Evolutionary conservation across 305 asterid species (phyloP).

Genomic region (Solanum hybrid): DNA sequence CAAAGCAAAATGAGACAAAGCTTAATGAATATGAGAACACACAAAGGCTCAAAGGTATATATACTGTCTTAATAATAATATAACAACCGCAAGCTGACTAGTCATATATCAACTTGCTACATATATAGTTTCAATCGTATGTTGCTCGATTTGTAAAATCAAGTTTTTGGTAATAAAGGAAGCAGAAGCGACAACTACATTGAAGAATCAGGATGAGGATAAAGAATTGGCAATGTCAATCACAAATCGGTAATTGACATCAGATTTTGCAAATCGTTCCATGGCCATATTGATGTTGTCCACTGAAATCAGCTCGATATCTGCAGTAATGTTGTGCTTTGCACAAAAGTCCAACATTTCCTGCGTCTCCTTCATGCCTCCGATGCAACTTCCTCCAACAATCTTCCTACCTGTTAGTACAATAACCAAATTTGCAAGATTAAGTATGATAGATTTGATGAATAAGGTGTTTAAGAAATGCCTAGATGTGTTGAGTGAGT

Average conservation of each 20-base stretch:
- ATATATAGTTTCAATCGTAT: background rate
- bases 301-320: too few relatives aligned
- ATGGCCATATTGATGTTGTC: constrained; percentile 15
- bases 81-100: background rate
- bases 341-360: too few relatives aligned
- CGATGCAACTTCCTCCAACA: constrained; percentile 52
- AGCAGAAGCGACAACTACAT: background rate
- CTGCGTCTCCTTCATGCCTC: constrained; percentile 38
- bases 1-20: background rate
- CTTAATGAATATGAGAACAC: background rate
- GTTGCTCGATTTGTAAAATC: background rate
- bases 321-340: too few relatives aligned
- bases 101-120: background rate
- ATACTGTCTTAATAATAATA: background rate
- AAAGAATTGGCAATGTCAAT: constrained; percentile 43
- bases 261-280: constrained; percentile 44
- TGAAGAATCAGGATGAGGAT: background rate
- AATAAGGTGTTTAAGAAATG: too few relatives aligned
- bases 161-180: background rate
- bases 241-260: constrained; percentile 58
- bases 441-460: too few relatives aligned
- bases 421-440: background rate
- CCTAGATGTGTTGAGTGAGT: too few relatives aligned
- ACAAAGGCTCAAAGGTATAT: background rate
- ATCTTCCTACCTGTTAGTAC: constrained; percentile 41